Percentiles rank a stretch among this genome's conserved stretches.
phyloP scores from a whole-genome alignment of 2,329 filamentous ascomycete genomes.

The Arthroderma sp. region DNA sequence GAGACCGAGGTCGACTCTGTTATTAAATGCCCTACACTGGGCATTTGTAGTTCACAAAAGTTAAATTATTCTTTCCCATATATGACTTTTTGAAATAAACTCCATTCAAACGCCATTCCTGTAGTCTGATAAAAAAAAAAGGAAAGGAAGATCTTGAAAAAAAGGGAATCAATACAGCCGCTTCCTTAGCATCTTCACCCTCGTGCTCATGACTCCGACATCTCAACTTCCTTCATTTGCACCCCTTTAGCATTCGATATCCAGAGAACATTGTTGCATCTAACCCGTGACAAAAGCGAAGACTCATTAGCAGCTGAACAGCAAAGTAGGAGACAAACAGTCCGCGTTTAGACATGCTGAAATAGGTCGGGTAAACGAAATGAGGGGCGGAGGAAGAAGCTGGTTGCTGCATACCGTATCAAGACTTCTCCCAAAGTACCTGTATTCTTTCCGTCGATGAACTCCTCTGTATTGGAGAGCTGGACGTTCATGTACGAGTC shows the following conservation, averaged over 20 bases:
- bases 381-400: background rate
- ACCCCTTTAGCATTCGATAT: constrained; percentile 49
- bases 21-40: no score
- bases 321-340: background rate
- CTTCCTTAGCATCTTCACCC: background rate
- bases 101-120: constrained; percentile 4
- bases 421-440: constrained; percentile 80
- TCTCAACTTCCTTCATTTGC: constrained; percentile 33
- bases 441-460: constrained; percentile 72
- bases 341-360: background rate
- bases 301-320: constrained; percentile 1
- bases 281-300: constrained; percentile 20
- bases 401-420: constrained; percentile 51
- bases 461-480: constrained; percentile 81
- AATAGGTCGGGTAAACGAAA: background rate
- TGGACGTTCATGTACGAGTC: constrained; percentile 99
- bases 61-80: no score
- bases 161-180: background rate
- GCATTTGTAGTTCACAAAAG: no score
- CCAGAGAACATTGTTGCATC: constrained; percentile 97
- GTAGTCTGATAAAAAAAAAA: constrained; percentile 1
- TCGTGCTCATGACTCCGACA: constrained; percentile 11
- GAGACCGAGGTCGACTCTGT: no score
- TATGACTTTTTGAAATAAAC: background rate
- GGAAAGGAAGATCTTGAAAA: background rate